A percentile compares a stretch with the other conserved stretches of the same genome.
phyloP scores from a whole-genome alignment of 1,284 basidiomycete species.

The Pascua guehoae region DNA sequence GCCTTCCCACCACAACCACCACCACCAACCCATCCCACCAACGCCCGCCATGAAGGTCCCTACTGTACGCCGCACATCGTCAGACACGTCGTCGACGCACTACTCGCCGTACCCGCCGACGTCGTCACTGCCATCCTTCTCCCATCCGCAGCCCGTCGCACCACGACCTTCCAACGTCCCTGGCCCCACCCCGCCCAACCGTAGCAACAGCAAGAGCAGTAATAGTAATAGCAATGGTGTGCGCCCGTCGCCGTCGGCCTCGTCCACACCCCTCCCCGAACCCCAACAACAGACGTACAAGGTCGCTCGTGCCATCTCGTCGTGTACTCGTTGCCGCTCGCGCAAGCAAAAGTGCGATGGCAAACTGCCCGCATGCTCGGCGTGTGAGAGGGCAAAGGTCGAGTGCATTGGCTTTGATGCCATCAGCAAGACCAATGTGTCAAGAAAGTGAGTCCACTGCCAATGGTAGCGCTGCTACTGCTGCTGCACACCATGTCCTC shows the following conservation, averaged over 20 bases:
- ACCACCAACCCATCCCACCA: conserved; percentile 4
- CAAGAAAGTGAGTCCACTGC: conserved; percentile 45
- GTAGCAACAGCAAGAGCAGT: no score
- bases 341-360: conserved; percentile 51
- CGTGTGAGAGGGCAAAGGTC: conserved; percentile 48
- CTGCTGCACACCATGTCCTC: no score
- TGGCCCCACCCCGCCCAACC: no score
- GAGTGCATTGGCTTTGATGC: conserved; percentile 52
- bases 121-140: conserved; percentile 12
- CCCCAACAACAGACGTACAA: conserved; percentile 30
- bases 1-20: neutral
- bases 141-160: conserved; percentile 5
- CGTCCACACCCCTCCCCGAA: neutral
- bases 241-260: conserved; percentile 1
- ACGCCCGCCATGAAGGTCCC: conserved; percentile 28
- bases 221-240: neutral
- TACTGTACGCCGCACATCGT: conserved; percentile 17
- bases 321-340: conserved; percentile 48
- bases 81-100: conserved; percentile 12
- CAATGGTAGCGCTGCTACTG: neutral
- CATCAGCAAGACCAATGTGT: conserved; percentile 51
- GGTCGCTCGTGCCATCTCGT: conserved; percentile 50
- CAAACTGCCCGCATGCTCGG: conserved; percentile 49
- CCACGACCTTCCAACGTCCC: neutral
- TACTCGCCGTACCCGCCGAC: conserved; percentile 34